These are phyloP conservation scores for Clitopilus hobsonii DNA, from an alignment of 768 basidiomycete species.

Conservation along the genomic window DNA sequence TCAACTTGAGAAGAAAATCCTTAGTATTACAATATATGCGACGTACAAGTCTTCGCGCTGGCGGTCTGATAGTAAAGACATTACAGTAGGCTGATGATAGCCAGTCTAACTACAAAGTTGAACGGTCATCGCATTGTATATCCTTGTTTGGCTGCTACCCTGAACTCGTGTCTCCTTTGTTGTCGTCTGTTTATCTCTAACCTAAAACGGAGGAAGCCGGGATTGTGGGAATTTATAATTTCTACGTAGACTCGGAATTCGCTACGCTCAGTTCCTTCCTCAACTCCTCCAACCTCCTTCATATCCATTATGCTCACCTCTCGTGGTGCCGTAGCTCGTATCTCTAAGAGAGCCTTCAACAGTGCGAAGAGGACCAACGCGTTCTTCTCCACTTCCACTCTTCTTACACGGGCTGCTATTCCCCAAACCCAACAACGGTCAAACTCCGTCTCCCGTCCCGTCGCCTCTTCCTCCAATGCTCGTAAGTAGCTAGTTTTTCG, in stretches of 20 bases:
- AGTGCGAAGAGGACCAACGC: slow-evolving; percentile 71
- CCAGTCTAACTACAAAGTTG: not conserved
- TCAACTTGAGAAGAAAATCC: slow-evolving; percentile 5
- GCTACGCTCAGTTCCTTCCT: slow-evolving; percentile 16
- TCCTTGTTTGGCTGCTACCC: not conserved
- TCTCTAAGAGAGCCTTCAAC: slow-evolving; percentile 80
- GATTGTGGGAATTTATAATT: slow-evolving; percentile 43
- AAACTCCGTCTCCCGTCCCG: slow-evolving; percentile 42
- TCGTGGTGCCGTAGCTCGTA: slow-evolving; percentile 81
- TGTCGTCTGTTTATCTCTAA: not conserved
- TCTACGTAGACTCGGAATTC: slow-evolving; percentile 38
- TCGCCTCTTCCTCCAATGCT: slow-evolving; percentile 42
- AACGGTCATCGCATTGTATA: not conserved
- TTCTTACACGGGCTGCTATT: slow-evolving; percentile 50
- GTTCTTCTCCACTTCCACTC: slow-evolving; percentile 74
- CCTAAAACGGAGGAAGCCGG: slow-evolving; percentile 36
- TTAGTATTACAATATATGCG: not conserved
- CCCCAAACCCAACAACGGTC: slow-evolving; percentile 42
- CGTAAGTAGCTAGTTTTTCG: slow-evolving; percentile 38
- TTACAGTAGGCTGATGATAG: slow-evolving; percentile 4
- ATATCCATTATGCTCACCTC: slow-evolving; percentile 69
- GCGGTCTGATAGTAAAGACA: slow-evolving; percentile 28
- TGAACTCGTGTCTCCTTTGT: slow-evolving; percentile 1
- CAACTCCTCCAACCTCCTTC: slow-evolving; percentile 12
- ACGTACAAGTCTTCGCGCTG: slow-evolving; percentile 28